A percentile compares a stretch with the other conserved stretches of the same genome.
Conservation (phyloP, 345 rosid genomes). For the Adansonia digitata region DNA sequence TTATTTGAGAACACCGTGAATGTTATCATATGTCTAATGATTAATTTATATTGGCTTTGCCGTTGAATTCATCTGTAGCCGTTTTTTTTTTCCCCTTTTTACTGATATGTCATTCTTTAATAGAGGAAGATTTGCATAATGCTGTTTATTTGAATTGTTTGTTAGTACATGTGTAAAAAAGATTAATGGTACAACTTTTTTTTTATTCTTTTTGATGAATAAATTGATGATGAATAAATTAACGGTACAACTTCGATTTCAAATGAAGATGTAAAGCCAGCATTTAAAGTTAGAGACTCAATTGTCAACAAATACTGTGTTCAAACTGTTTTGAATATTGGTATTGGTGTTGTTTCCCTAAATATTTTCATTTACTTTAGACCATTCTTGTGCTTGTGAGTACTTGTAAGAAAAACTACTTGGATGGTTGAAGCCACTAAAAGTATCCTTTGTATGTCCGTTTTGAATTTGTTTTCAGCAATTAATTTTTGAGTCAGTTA, state of each 20-base stretch:
- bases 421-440: not conserved
- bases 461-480: not conserved
- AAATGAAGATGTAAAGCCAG: not conserved
- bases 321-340: not conserved
- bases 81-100: not conserved
- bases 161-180: not conserved
- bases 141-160: not conserved
- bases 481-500: conserved; percentile 1
- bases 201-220: not conserved
- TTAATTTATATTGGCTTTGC: not conserved
- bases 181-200: not conserved
- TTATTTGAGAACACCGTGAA: not conserved
- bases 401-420: not conserved
- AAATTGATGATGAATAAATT: not conserved
- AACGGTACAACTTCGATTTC: not conserved
- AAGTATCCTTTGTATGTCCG: not conserved
- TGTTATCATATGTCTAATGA: not conserved
- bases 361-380: not conserved
- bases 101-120: not conserved
- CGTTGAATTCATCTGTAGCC: not conserved
- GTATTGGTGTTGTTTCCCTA: not conserved
- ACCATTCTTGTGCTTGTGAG: not conserved
- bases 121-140: not conserved
- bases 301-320: not conserved
- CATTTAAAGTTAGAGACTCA: not conserved